Evolutionary conservation across 2,329 filamentous ascomycete species (phyloP).

Genomic region (Fusarium haematococcum): DNA sequence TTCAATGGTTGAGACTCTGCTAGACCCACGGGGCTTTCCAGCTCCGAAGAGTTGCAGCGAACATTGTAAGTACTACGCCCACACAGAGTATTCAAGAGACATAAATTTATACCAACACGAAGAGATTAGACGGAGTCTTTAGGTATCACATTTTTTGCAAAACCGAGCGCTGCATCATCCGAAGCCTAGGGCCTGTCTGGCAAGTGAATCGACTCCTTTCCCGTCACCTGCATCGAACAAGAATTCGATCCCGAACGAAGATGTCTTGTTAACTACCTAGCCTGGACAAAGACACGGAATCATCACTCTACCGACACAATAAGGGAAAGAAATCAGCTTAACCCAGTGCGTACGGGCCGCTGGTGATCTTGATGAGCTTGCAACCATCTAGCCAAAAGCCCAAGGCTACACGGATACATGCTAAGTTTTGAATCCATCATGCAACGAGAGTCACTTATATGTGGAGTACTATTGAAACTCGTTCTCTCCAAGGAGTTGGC

Average conservation of each 20-base stretch:
- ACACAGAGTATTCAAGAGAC: accelerated
- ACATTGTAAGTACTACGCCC: neutral
- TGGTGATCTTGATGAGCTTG: neutral
- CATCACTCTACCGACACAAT: neutral
- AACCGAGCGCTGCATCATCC: neutral
- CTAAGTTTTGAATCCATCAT: neutral
- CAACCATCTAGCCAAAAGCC: neutral
- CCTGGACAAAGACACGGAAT: neutral
- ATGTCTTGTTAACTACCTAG: accelerated
- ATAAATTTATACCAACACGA: neutral
- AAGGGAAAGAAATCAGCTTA: too few species aligned
- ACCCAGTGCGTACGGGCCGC: too few species aligned
- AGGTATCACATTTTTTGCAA: neutral
- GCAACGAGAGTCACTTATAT: neutral
- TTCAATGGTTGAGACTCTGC: neutral
- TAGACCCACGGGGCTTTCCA: neutral
- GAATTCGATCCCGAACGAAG: neutral
- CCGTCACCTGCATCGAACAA: neutral
- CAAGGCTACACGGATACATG: neutral
- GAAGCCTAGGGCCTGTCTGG: neutral
- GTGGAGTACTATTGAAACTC: accelerated
- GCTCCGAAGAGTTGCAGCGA: neutral
- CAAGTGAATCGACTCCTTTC: neutral
- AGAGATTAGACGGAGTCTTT: neutral
- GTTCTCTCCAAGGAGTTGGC: too few species aligned